Percentiles rank a stretch among this genome's conserved stretches.
phyloP scores from a whole-genome alignment of 441 rosid species.

The Melianthus villosus region DNA sequence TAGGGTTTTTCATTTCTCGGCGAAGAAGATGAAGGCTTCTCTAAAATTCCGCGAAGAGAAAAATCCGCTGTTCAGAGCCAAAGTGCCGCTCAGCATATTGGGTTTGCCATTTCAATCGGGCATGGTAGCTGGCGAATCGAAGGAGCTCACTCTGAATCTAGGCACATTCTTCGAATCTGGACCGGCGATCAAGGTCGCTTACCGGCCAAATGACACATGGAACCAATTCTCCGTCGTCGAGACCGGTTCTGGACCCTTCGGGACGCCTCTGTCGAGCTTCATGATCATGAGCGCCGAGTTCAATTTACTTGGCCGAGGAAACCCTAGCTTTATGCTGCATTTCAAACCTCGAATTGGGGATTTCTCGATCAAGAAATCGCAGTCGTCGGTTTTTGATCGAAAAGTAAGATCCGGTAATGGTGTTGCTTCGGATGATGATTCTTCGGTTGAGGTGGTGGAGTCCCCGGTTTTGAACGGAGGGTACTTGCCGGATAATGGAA shows the following conservation, averaged over 20 bases:
- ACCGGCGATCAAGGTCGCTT: constrained; percentile 54
- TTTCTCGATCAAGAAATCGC: constrained; percentile 66
- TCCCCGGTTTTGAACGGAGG: constrained; percentile 19
- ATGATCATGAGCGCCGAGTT: constrained; percentile 83
- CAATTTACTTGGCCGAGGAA: constrained; percentile 39
- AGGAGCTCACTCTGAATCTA: constrained; percentile 61
- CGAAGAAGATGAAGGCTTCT: constrained; percentile 79
- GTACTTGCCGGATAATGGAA: constrained; percentile 14
- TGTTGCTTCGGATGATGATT: constrained; percentile 20
- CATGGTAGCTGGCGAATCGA: constrained; percentile 63
- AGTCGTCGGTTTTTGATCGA: constrained; percentile 30
- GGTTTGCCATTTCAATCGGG: constrained; percentile 80
- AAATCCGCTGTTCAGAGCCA: constrained; percentile 60
- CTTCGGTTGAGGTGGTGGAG: constrained; percentile 55
- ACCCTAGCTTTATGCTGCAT: constrained; percentile 73
- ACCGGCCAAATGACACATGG: constrained; percentile 76
- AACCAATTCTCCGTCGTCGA: constrained; percentile 66
- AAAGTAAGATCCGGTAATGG: constrained; percentile 13
- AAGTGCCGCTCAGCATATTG: constrained; percentile 50
- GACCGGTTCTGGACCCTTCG: constrained; percentile 64
- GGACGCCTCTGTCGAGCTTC: constrained; percentile 51
- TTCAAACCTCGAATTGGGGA: constrained; percentile 74
- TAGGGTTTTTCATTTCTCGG: no score
- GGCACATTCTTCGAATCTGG: constrained; percentile 68
- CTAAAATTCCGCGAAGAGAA: constrained; percentile 76